phyloP scores from a whole-genome alignment of 78 protist genomes.

The Dictyostelium firmibasis region DNA sequence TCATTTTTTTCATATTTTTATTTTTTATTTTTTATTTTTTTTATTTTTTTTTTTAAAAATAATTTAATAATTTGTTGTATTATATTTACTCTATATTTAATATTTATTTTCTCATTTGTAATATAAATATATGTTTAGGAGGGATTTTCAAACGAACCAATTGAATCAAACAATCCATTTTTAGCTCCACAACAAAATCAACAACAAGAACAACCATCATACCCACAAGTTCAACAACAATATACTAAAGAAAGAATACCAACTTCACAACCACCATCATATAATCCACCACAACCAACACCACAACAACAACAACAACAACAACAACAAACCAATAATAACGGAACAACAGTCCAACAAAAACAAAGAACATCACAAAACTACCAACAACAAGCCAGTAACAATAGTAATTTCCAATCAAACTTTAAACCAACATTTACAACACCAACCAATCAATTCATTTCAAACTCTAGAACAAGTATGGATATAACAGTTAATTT shows the following conservation, averaged over 20 bases:
- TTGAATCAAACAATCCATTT: constrained; percentile 50
- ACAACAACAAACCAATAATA: background rate
- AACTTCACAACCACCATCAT: constrained; percentile 3
- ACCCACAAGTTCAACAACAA: background rate
- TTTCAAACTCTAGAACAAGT: background rate
- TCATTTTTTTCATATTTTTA: background rate
- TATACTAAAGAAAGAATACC: background rate
- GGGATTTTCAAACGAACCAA: constrained; percentile 48
- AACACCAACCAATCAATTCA: background rate
- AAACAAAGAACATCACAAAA: constrained; percentile 11
- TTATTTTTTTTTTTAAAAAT: background rate
- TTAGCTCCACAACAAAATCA: background rate
- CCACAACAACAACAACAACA: constrained; percentile 1
- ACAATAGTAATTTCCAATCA: background rate
- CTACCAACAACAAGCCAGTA: background rate
- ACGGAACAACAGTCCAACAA: constrained; percentile 5
- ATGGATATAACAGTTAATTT: constrained; percentile 52
- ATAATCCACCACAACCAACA: constrained; percentile 18
- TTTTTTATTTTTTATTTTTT: background rate
- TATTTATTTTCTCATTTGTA: background rate
- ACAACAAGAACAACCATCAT: constrained; percentile 19
- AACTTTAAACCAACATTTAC: background rate
- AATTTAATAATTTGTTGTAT: background rate
- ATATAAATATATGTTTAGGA: background rate
- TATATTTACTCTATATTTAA: background rate